Evolutionary conservation across 306 rosid genomes (phyloP).

Genomic region (Cucumis sativus): DNA sequence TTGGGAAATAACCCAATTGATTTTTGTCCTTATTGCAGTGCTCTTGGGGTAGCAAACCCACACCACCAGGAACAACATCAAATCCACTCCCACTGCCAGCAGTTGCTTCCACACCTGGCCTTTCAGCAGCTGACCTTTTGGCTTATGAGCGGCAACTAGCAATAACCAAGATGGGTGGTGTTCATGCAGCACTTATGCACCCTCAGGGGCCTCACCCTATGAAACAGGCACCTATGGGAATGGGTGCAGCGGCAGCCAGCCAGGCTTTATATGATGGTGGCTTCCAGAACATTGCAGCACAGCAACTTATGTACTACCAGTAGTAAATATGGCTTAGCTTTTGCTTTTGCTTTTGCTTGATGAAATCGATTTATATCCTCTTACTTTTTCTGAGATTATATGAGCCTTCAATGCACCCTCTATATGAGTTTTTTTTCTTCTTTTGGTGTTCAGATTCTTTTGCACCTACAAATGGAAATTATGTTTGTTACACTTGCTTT

Average conservation of each 20-base stretch:
- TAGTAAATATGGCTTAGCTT: constrained; percentile 18
- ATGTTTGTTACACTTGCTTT: constrained; percentile 9
- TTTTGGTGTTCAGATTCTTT: constrained; percentile 20
- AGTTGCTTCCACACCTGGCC: constrained; percentile 53
- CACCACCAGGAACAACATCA: constrained; percentile 82
- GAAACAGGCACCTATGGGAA: constrained; percentile 68
- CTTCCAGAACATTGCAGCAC: constrained; percentile 40
- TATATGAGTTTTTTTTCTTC: not conserved
- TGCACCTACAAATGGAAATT: not conserved
- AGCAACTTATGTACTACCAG: constrained; percentile 79
- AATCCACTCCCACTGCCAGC: constrained; percentile 94
- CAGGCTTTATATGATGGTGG: constrained; percentile 47
- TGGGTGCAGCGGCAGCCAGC: constrained; percentile 48
- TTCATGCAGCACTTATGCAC: constrained; percentile 75
- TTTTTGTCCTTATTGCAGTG: constrained; percentile 39
- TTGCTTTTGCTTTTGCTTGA: constrained; percentile 13
- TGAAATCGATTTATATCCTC: constrained; percentile 16
- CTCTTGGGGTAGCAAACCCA: constrained; percentile 98
- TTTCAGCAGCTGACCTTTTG: constrained; percentile 59
- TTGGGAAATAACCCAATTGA: not conserved
- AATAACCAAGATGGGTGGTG: constrained; percentile 86
- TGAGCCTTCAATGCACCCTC: constrained; percentile 28
- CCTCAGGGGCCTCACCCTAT: constrained; percentile 74
- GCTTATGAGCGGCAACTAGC: constrained; percentile 78
- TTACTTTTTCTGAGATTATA: constrained; percentile 21